phyloP scores from a whole-genome alignment of 306 rosid species.

The Dalbergia cochinchinensis region DNA sequence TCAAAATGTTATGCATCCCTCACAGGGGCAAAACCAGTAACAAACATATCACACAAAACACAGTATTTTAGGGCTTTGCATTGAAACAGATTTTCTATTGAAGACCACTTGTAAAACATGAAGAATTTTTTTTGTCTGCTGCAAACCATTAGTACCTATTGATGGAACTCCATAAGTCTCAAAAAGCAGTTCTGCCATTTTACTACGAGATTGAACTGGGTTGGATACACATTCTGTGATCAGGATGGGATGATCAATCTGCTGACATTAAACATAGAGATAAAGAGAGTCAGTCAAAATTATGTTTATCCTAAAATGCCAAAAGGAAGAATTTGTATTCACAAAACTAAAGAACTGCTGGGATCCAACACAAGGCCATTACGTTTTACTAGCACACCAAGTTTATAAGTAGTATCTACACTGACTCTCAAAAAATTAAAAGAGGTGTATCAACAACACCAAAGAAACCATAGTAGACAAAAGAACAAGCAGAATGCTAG shows the following conservation, averaged over 20 bases:
- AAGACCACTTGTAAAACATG: slow-evolving; percentile 2
- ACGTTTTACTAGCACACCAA: slow-evolving; percentile 22
- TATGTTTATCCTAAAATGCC: not conserved
- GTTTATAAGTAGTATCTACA: slow-evolving; percentile 17
- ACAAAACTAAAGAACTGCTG: slow-evolving; percentile 31
- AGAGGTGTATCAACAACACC: not conserved
- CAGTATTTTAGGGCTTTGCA: not conserved
- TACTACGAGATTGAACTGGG: slow-evolving; percentile 81
- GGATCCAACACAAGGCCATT: slow-evolving; percentile 17
- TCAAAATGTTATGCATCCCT: not conserved
- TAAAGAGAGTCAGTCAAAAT: slow-evolving; percentile 41
- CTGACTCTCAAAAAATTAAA: not conserved
- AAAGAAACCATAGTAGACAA: not conserved
- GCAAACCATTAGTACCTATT: slow-evolving; percentile 59
- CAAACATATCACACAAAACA: slow-evolving; percentile 3
- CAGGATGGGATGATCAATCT: slow-evolving; percentile 86
- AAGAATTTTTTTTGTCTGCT: slow-evolving; percentile 16
- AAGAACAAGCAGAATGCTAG: slow-evolving; percentile 17
- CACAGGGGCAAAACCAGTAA: slow-evolving; percentile 23
- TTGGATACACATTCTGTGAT: slow-evolving; percentile 86
- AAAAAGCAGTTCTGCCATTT: slow-evolving; percentile 87
- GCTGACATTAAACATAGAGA: slow-evolving; percentile 63
- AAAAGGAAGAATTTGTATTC: not conserved
- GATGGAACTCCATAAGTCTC: slow-evolving; percentile 93
- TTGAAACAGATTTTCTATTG: slow-evolving; percentile 15